Conservation (phyloP, 345 rosid genomes). For the Rubroshorea leprosula region DNA sequence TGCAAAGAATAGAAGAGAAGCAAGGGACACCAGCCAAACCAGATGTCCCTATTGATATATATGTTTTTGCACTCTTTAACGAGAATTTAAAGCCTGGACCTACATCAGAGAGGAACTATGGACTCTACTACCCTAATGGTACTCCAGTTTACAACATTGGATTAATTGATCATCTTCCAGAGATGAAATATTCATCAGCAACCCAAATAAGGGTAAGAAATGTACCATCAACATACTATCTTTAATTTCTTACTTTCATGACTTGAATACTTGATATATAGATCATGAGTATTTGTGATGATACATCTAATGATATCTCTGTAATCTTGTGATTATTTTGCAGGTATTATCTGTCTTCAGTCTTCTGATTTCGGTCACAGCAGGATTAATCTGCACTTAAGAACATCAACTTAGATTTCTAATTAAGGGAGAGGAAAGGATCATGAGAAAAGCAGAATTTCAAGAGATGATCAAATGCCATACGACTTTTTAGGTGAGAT, state of each 20-base stretch:
- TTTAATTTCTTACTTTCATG: conserved; percentile 28
- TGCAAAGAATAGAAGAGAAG: conserved; percentile 40
- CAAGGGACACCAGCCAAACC: conserved; percentile 81
- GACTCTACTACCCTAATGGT: conserved; percentile 76
- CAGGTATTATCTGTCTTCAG: conserved; percentile 6
- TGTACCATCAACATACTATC: conserved; percentile 32
- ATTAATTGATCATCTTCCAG: conserved; percentile 61
- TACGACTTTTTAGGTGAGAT: conserved; percentile 13
- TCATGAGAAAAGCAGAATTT: conserved; percentile 23
- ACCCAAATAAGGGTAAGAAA: conserved; percentile 36
- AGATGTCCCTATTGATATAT: conserved; percentile 52
- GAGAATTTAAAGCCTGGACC: conserved; percentile 91
- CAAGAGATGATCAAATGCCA: neutral
- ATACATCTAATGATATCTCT: neutral
- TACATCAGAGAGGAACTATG: conserved; percentile 84
- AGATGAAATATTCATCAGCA: conserved; percentile 36
- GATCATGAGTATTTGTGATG: conserved; percentile 7
- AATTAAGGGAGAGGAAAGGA: conserved; percentile 16
- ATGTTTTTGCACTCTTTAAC: conserved; percentile 84
- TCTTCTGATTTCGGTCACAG: conserved; percentile 10
- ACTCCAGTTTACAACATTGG: conserved; percentile 80
- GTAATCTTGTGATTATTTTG: conserved; percentile 1
- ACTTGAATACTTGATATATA: conserved; percentile 18
- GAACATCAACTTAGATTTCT: neutral
- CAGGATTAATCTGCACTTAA: conserved; percentile 6